Evolutionary conservation across 2,329 filamentous ascomycete species (phyloP), one percentile per base, ranked within the genome.

Genomic region (Thermomyces lanuginosus): DNA sequence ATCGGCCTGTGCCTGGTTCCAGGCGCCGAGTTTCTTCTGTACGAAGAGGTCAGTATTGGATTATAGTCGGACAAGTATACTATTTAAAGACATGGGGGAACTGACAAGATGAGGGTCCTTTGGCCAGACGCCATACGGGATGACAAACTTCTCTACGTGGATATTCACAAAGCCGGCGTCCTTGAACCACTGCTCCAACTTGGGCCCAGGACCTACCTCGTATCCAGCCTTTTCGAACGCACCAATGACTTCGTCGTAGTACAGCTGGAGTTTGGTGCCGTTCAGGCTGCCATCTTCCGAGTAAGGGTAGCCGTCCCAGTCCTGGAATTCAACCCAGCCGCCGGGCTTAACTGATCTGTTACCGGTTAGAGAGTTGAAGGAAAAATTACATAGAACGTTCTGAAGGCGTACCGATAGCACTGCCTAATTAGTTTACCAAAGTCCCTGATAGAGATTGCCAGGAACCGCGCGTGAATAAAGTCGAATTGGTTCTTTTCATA

Each of bases 281-380:
- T 12, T 16, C 6, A 7, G 9, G 13, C 12, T 7, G 8, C 21
- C 21, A 23, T 23, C 21, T 12, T 23, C 21, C 7, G 21, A 23
- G 12, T 16, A 16, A 9, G 17, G 23, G 8, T 6, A 6, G 6
- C 6, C 8, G 12, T 25, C 23, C 8, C 8, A 14, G 14, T 25
- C 23, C 11, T 25, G 23, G 23, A 38, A 19, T 28, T 40, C 37
- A 19, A 33, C 24, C 27, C 29, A 39, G 6, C 38, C 38, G n/a
- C 38, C 38, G 3, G 38, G 38, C 18, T 31, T 34, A 17, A 34
- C 10, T 8, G 9, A 9, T 12, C 21, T 23, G 11, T 8, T 8
- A 11, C 13, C 11, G 13, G 8, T 23, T 12, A 23, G 11, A 8
- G 10, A 20, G 18, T 10, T 8, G 18, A 20, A 20, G 18, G 8